Evolutionary conservation across 345 rosid species (phyloP).

Genomic region (Dimocarpus longan): DNA sequence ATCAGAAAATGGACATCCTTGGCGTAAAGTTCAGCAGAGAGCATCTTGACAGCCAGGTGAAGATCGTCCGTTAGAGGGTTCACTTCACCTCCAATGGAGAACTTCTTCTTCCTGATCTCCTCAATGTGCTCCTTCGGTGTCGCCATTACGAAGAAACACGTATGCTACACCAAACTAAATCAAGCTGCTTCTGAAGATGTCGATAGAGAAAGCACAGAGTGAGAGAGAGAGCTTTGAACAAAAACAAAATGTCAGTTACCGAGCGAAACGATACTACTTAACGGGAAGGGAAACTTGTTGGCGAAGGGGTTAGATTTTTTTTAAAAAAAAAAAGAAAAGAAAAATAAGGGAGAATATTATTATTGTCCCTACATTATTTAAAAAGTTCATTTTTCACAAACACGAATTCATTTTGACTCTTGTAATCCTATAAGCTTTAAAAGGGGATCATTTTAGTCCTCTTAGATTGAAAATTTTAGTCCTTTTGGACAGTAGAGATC

Average conservation of each 20-base stretch:
- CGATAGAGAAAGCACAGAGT: neutral
- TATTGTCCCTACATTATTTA: too few relatives aligned
- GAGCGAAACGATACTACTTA: neutral
- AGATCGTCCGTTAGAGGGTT: constrained; percentile 57
- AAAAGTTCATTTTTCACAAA: too few relatives aligned
- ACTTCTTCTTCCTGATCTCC: constrained; percentile 42
- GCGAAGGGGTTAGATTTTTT: neutral
- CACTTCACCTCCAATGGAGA: constrained; percentile 57
- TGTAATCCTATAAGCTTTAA: too few relatives aligned
- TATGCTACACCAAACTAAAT: too few relatives aligned
- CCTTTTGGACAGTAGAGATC: too few relatives aligned
- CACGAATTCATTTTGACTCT: too few relatives aligned
- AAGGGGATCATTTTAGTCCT: too few relatives aligned
- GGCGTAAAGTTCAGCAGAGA: constrained; percentile 70
- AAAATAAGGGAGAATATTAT: too few relatives aligned
- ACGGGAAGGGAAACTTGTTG: neutral
- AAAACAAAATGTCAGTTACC: neutral
- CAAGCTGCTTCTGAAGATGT: neutral
- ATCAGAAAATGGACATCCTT: constrained; percentile 72
- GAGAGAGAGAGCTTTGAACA: neutral
- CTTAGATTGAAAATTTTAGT: too few relatives aligned
- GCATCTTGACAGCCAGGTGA: constrained; percentile 59
- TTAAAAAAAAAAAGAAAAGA: too few relatives aligned
- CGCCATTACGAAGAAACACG: constrained; percentile 23
- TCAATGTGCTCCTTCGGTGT: constrained; percentile 55